Evolutionary conservation across 2,329 filamentous ascomycete genomes (phyloP), one percentile per base, ranked within the genome.

Genomic region (Pseudogymnoascus sp.): DNA sequence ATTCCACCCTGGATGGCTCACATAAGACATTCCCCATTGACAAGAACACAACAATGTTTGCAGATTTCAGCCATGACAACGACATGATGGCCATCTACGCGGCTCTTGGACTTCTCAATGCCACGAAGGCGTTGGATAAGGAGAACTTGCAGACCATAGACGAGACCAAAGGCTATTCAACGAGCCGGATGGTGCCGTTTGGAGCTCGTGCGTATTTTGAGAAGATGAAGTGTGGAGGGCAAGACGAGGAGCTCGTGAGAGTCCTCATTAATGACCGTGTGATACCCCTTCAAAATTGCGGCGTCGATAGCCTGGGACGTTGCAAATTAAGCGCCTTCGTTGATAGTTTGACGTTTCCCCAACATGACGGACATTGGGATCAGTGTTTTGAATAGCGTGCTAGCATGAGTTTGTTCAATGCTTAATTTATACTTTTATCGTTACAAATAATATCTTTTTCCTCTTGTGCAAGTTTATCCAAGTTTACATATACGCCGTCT

Each of bases 31-130:
- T 96, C 71, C 92, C 93, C 0, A 77, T 96, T 0, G 80, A 76
- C 23, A 74, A 74, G 31, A 70, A 82, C 66, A 75, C 78, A 47
- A 77, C 77, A 10, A 76, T 96, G 1, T 97, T 96, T 71, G 92
- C 91, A 0, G 93, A 97, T 75, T 96, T 97, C 72, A 90, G 87
- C 67, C 93, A 97, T 75, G 93, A 97, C 75, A 96, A 96, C 74
- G 86, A 89, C 72, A 91, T 97, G 86, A 85, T 84, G 31, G 82
- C 83, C 6, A 85, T 96, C 5, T 89, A 89, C 72, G 86, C 85
- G 4, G 91, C 91, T 0, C 72, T 97, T 67, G 90, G 91, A 0
- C 77, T 96, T 26, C 96, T 91, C 76, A 89, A 92, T 68, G 76
- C 75, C 47, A 90, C 85, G 0, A 70, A 73, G 12, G 77, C 81